These are phyloP conservation scores for Beauveria sp. DNA, from an alignment of 2,329 filamentous ascomycete species.

Conservation along the genomic window DNA sequence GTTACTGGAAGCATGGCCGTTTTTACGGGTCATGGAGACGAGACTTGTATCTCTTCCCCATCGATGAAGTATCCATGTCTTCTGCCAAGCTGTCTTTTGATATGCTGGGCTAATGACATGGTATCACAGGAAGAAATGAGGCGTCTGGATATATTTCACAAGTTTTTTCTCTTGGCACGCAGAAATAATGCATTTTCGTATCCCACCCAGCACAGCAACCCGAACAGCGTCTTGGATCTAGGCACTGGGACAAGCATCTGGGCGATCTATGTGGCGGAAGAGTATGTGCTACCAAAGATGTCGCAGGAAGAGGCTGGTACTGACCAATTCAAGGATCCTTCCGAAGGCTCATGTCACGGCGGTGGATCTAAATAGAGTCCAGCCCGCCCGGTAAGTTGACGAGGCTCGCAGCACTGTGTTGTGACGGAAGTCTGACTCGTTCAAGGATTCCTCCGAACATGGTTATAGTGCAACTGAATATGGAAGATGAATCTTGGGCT, in stretches of 20 bases:
- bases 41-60: too few species aligned
- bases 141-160: conserved; percentile 50
- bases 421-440: conserved; percentile 13
- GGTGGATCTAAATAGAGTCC: conserved; percentile 33
- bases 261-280: conserved; percentile 72
- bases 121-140: conserved; percentile 57
- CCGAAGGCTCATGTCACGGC: conserved; percentile 26
- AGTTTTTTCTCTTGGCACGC: conserved; percentile 62
- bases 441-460: conserved; percentile 60
- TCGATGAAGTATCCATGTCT: too few species aligned
- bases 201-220: conserved; percentile 12
- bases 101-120: too few species aligned
- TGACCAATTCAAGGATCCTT: conserved; percentile 9
- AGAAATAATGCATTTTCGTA: conserved; percentile 27
- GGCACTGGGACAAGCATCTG: conserved; percentile 89
- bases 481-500: conserved; percentile 63
- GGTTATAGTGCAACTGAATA: conserved; percentile 54
- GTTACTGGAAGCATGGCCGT: too few species aligned
- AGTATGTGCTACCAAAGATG: conserved; percentile 40
- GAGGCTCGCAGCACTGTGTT: background rate
- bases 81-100: too few species aligned
- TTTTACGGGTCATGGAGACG: too few species aligned
- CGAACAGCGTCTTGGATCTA: conserved; percentile 47
- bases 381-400: conserved; percentile 26
- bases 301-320: background rate